These are phyloP conservation scores for Articulospora tetracladia DNA, from an alignment of 495 filamentous ascomycete species.

Conservation along the genomic window DNA sequence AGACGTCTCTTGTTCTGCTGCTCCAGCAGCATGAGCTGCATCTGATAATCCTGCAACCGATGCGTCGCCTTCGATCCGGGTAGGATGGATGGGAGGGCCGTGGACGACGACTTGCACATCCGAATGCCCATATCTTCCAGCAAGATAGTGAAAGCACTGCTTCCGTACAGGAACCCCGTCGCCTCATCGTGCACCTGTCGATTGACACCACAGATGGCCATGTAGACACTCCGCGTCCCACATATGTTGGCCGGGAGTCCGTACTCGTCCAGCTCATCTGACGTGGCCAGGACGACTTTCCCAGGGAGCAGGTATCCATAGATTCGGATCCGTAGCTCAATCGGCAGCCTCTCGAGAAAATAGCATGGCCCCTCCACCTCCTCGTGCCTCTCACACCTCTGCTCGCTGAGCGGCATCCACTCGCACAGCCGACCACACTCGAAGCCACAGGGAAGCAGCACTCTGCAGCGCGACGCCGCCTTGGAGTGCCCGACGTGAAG, in stretches of 20 bases:
- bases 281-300: not conserved
- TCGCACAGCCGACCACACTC: not conserved
- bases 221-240: not conserved
- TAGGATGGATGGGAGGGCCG: not conserved
- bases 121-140: not conserved
- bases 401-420: not conserved
- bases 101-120: not conserved
- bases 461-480: not conserved
- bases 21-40: conserved; percentile 98
- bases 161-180: not conserved
- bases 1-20: conserved; percentile 97
- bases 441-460: not conserved
- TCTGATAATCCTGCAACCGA: conserved; percentile 96
- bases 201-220: not conserved
- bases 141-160: not conserved
- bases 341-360: not conserved
- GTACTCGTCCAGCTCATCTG: too few relatives aligned
- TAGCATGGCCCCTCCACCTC: not conserved
- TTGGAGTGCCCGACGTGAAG: not conserved
- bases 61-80: conserved; percentile 69
- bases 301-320: not conserved
- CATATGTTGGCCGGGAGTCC: too few relatives aligned
- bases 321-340: not conserved
- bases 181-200: not conserved
- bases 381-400: not conserved